Base-by-base conservation (phyloP, 2,329 filamentous ascomycete genomes). In the Lachnellula cervina region DNA sequence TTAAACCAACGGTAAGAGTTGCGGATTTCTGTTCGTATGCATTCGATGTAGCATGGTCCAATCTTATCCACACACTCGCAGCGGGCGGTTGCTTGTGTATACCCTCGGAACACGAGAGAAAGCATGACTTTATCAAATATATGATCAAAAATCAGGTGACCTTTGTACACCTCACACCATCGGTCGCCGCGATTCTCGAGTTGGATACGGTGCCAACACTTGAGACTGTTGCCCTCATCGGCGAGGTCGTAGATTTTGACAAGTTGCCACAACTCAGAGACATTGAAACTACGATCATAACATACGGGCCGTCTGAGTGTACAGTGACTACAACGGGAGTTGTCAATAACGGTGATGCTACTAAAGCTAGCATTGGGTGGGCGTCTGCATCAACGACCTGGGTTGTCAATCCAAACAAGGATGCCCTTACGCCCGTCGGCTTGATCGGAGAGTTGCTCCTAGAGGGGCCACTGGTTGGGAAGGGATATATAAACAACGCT, bases 401-500 rank as follows among this genome's bases (percentile, higher is more conserved):
- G 79, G 80, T 64, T 47, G 55, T 52, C 5, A 44, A 60, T 21
- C 59, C 57, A 17, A 25, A 55, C 14, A 43, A 59, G 40, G 54
- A 58, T 16, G 28, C 4, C 5, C 43, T 64, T 6, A 51, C 52
- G n/a, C 55, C 60, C 17, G 37, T 64, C 9, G 62, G 61, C 9
- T 52, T 50, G 5, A 48, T 65, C 13, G 63, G 63, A 17, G 63
- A 65, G 42, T 37, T 65, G 17, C 23, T 64, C 13, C 38, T 65
- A 13, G 62, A 64, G 59, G 80, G 80, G 0, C 81, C 81, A 1
- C 76, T 81, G 14, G 79, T 87, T 2, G 82, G 81, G 5, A 72
- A 79, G 25, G 82, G 82, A 28, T 87, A 87, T 56, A 70, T 85
- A 17, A 78, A 78, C 25, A 28, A 50, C 80, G 85, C 52, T 73